A percentile compares a stretch with the other conserved stretches of the same genome.
Evolutionary conservation across 1,284 basidiomycete species (phyloP).

Genomic region (Binderoboletus segoi): DNA sequence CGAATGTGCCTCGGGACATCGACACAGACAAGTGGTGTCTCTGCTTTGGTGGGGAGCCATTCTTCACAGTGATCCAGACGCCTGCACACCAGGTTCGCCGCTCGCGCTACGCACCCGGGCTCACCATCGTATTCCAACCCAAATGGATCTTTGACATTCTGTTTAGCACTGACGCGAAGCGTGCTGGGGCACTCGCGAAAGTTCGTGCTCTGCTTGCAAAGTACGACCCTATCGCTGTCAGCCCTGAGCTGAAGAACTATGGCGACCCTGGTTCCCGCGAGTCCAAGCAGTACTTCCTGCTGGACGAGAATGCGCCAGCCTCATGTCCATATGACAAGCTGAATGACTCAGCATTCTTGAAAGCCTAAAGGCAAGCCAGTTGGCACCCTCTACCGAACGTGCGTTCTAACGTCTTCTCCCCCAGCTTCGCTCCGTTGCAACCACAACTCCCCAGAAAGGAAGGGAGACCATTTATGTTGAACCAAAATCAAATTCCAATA

Average conservation of each 20-base stretch:
- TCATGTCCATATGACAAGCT: conserved; percentile 22
- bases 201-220: conserved; percentile 21
- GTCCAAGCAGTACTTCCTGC: conserved; percentile 25
- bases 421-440: neutral
- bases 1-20: conserved; percentile 18
- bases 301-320: conserved; percentile 26
- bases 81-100: conserved; percentile 26
- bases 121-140: conserved; percentile 28
- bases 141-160: conserved; percentile 30
- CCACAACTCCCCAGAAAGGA: neutral
- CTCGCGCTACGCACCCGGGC: conserved; percentile 20
- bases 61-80: conserved; percentile 25
- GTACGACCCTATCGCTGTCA: conserved; percentile 26
- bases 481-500: neutral
- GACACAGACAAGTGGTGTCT: conserved; percentile 25
- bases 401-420: neutral
- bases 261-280: conserved; percentile 25
- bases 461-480: neutral
- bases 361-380: conserved; percentile 2
- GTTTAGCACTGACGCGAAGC: conserved; percentile 24
- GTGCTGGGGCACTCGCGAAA: conserved; percentile 21
- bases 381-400: neutral
- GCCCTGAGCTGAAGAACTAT: conserved; percentile 27
- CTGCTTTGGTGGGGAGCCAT: conserved; percentile 24
- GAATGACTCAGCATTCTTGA: conserved; percentile 1